phyloP scores from a whole-genome alignment of 2,329 filamentous ascomycete genomes.

The Plectosphaerella cucumerina region DNA sequence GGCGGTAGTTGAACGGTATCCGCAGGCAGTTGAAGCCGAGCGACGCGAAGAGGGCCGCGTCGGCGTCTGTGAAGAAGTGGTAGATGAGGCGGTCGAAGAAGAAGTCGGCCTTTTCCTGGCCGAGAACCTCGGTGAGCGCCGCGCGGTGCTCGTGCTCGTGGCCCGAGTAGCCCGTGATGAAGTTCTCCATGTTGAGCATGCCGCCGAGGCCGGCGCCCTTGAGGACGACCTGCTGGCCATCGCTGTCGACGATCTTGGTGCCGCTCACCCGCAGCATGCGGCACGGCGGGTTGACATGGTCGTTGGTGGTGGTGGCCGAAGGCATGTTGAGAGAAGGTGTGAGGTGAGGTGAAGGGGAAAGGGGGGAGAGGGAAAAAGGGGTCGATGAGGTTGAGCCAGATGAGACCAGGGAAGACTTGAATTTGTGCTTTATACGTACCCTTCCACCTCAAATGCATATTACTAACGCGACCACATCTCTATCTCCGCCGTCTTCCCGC shows the following conservation, averaged over 20 bases:
- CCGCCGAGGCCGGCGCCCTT: conserved; percentile 25
- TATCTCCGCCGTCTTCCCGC: not conserved
- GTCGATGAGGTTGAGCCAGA: not conserved
- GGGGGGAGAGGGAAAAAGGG: not conserved
- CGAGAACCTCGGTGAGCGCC: conserved; percentile 48
- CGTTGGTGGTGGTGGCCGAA: not conserved
- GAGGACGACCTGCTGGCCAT: conserved; percentile 41
- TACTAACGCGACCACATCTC: not conserved
- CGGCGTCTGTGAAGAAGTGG: conserved; percentile 55
- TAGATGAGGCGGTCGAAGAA: conserved; percentile 55
- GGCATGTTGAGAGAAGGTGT: not conserved
- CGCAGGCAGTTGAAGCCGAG: conserved; percentile 55
- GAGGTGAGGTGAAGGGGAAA: not conserved
- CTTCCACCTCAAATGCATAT: not conserved
- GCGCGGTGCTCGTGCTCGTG: conserved; percentile 54
- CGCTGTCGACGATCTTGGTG: conserved; percentile 35
- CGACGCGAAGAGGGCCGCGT: conserved; percentile 53
- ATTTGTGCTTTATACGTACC: not conserved
- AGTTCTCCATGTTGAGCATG: conserved; percentile 51
- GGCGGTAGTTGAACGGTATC: conserved; percentile 57
- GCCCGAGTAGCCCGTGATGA: conserved; percentile 59
- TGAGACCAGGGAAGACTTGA: not conserved
- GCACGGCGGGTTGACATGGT: conserved; percentile 13
- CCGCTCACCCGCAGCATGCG: conserved; percentile 24
- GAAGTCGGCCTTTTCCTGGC: conserved; percentile 52